These are phyloP conservation scores for Candida anglica DNA, from an alignment of 805 yeast species.

Conservation along the genomic window DNA sequence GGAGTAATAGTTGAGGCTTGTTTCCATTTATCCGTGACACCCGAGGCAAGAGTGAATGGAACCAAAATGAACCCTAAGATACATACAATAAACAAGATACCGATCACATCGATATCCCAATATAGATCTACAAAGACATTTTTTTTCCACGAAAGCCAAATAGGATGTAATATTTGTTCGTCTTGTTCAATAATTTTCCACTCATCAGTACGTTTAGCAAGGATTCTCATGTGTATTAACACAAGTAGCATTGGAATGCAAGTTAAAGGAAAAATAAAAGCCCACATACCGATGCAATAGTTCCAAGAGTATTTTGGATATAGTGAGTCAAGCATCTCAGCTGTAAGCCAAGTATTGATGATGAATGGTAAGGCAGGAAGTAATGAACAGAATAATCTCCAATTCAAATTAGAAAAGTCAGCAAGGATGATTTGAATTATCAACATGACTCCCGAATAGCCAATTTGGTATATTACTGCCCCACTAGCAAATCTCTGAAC, in stretches of 20 bases:
- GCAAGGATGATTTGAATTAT: constrained; percentile 12
- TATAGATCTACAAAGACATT: neutral
- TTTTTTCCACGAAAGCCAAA: constrained; percentile 6
- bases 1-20: constrained; percentile 13
- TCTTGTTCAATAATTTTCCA: constrained; percentile 11
- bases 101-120: constrained; percentile 9
- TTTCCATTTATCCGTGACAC: constrained; percentile 13
- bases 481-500: constrained; percentile 26
- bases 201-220: constrained; percentile 13
- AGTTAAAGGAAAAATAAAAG: constrained; percentile 16
- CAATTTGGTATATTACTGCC: constrained; percentile 20
- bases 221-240: constrained; percentile 12
- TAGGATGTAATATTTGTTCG: constrained; percentile 7
- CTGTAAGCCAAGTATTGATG: constrained; percentile 17
- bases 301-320: constrained; percentile 10
- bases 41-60: constrained; percentile 32
- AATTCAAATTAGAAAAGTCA: constrained; percentile 13
- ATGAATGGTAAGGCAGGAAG: constrained; percentile 14
- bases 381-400: constrained; percentile 13
- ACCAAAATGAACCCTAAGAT: constrained; percentile 31
- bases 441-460: constrained; percentile 14
- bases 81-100: constrained; percentile 27
- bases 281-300: constrained; percentile 19
- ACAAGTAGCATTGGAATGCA: constrained; percentile 14
- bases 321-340: constrained; percentile 12